phyloP scores from a whole-genome alignment of 148 eudicot species.

The Fallopia convolvulus region DNA sequence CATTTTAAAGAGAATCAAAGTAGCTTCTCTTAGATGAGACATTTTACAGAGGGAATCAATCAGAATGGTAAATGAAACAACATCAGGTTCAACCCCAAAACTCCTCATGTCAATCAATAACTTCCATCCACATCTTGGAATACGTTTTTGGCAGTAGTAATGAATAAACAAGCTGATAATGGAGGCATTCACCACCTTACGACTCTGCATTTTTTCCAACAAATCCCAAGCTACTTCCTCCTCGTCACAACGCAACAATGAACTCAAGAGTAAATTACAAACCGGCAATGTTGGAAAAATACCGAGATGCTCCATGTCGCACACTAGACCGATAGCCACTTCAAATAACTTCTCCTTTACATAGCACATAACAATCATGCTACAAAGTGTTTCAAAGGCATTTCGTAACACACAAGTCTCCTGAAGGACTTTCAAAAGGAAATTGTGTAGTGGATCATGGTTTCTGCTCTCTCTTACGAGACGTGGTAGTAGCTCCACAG shows the following conservation, averaged over 20 bases:
- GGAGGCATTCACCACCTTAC: constrained; percentile 22
- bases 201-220: constrained; percentile 31
- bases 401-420: constrained; percentile 22
- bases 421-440: constrained; percentile 22
- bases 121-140: constrained; percentile 30
- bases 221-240: constrained; percentile 41
- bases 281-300: constrained; percentile 30
- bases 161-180: constrained; percentile 33
- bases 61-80: constrained; percentile 38
- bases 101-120: constrained; percentile 32
- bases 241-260: constrained; percentile 22
- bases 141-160: constrained; percentile 31
- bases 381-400: constrained; percentile 27
- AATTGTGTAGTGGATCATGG: constrained; percentile 15
- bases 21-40: constrained; percentile 32
- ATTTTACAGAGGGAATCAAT: constrained; percentile 36
- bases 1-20: constrained; percentile 43
- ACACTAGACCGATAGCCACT: constrained; percentile 22
- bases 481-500: constrained; percentile 21
- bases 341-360: constrained; percentile 16
- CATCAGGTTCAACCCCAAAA: constrained; percentile 31
- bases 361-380: constrained; percentile 45
- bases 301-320: constrained; percentile 27
- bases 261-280: constrained; percentile 34
- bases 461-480: constrained; percentile 22